Percentiles rank a stretch among this genome's conserved stretches.
These are phyloP conservation scores for Fusarium xyrophilum DNA, from an alignment of 2,329 filamentous ascomycete species.

Conservation along the genomic window DNA sequence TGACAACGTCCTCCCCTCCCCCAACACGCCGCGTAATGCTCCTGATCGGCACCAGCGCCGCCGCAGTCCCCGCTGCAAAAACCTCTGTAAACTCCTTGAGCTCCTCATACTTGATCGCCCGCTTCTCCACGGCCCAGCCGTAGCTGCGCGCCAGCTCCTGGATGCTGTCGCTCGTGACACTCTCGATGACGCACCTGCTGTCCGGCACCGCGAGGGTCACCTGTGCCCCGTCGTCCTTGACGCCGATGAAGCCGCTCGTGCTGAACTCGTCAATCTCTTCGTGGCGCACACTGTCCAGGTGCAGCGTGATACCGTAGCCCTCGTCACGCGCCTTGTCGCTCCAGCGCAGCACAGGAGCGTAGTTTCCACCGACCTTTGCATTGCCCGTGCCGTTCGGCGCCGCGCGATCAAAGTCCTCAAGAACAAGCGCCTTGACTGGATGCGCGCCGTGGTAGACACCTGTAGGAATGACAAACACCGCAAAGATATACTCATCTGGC, in stretches of 20 bases:
- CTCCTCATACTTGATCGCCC: constrained; percentile 70
- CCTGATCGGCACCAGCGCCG: constrained; percentile 87
- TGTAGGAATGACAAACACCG: constrained; percentile 88
- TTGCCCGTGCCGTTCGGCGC: constrained; percentile 90
- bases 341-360: constrained; percentile 88
- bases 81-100: constrained; percentile 70
- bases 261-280: constrained; percentile 95
- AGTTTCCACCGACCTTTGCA: constrained; percentile 96
- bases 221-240: constrained; percentile 63
- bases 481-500: constrained; percentile 91
- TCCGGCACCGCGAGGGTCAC: constrained; percentile 85
- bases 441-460: constrained; percentile 92
- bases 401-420: constrained; percentile 92
- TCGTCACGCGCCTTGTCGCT: constrained; percentile 80
- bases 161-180: constrained; percentile 81
- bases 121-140: constrained; percentile 83
- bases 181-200: constrained; percentile 86
- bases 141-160: constrained; percentile 77
- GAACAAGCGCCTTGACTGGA: constrained; percentile 84
- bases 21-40: constrained; percentile 76
- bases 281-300: constrained; percentile 84
- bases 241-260: constrained; percentile 91
- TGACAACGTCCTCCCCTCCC: constrained; percentile 55
- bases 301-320: constrained; percentile 93
- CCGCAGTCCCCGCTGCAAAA: constrained; percentile 90